phyloP scores from a whole-genome alignment of 306 rosid species.

The Glycine latifolia region DNA sequence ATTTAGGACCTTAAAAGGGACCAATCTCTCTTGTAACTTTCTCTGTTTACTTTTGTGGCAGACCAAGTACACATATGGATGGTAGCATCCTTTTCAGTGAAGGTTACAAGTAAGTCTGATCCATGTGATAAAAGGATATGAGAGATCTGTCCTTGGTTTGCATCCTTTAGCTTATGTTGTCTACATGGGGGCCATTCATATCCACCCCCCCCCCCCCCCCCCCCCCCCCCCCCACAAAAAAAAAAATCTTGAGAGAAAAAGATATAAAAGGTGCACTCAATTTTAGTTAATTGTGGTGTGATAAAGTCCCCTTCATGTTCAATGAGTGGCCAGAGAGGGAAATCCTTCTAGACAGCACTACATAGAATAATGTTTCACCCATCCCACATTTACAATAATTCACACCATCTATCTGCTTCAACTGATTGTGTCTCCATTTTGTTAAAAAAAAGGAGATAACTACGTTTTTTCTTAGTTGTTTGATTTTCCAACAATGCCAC shows the following conservation, averaged over 20 bases:
- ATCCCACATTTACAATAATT: slow-evolving; percentile 52
- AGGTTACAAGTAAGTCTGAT: slow-evolving; percentile 38
- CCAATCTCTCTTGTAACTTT: slow-evolving; percentile 47
- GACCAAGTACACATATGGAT: slow-evolving; percentile 59
- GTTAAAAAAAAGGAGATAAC: slow-evolving; percentile 45
- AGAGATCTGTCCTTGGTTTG: slow-evolving; percentile 40
- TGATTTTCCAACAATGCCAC: slow-evolving; percentile 41
- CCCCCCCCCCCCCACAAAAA: too few species aligned
- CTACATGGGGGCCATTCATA: slow-evolving; percentile 39
- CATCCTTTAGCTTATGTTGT: slow-evolving; percentile 14
- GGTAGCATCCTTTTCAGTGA: slow-evolving; percentile 52
- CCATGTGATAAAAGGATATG: slow-evolving; percentile 50
- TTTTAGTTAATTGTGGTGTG: slow-evolving; percentile 40
- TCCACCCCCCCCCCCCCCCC: slow-evolving; percentile 33
- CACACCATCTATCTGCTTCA: slow-evolving; percentile 49
- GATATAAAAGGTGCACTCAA: slow-evolving; percentile 48
- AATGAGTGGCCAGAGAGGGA: slow-evolving; percentile 40
- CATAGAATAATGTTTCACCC: slow-evolving; percentile 37
- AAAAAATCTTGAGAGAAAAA: slow-evolving; percentile 9
- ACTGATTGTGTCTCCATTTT: slow-evolving; percentile 57
- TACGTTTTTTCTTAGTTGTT: slow-evolving; percentile 41
- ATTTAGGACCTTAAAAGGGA: slow-evolving; percentile 40
- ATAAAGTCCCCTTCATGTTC: slow-evolving; percentile 51
- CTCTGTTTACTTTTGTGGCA: slow-evolving; percentile 43
- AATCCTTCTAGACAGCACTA: slow-evolving; percentile 42